Base-by-base conservation (phyloP, 768 basidiomycete genomes). In the Leccinellum rugosiceps region DNA sequence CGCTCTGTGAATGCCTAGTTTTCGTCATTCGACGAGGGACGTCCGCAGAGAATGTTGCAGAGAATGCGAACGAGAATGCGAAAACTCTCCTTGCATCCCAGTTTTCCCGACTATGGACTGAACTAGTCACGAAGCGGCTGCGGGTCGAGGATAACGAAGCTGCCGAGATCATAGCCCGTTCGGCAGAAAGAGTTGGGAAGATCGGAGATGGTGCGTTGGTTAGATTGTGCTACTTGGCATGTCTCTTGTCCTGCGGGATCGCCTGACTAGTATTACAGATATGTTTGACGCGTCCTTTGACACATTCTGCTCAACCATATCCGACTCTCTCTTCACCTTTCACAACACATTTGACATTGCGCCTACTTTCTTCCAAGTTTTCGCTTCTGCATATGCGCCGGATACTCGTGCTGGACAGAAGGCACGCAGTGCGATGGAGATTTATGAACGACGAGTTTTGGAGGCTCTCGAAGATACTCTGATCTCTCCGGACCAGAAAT, bases 1-100 rank as follows among this genome's bases (percentile, higher is more conserved):
- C 82, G 0, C 80, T 91, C 3, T 70, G 90, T 8, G 94, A 97
- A 70, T 90, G 85, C 63, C 66, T 83, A 13, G 72, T 83, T 1
- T 88, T 87, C 64, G 72, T 90, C 21, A 61, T 82, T 43, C 78
- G 75, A 55, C 63, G 61, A 55, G 61, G 19, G 46, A 2, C 55
- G 11, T 50, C 54, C 0, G 8, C 54, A 10, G 60, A 58, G 26
- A 54, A 14, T 54, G 47, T 58, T 55, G 19, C 26, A 7, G 31
- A 51, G 17, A 34, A 52, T 4, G 62, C 54, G 26, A 47, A 32
- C 1, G 53, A 50, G 23, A 57, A 58, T 17, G 56, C 52, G 4
- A 61, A 51, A 35, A 34, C 14, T 23, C 63, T 90, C 7, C 73
- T 86, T 2, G 65, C 55, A 9, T 76, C 73, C 23, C 82, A 84